phyloP scores from a whole-genome alignment of 1,284 basidiomycete genomes.

The Cryptococcus sp. region DNA sequence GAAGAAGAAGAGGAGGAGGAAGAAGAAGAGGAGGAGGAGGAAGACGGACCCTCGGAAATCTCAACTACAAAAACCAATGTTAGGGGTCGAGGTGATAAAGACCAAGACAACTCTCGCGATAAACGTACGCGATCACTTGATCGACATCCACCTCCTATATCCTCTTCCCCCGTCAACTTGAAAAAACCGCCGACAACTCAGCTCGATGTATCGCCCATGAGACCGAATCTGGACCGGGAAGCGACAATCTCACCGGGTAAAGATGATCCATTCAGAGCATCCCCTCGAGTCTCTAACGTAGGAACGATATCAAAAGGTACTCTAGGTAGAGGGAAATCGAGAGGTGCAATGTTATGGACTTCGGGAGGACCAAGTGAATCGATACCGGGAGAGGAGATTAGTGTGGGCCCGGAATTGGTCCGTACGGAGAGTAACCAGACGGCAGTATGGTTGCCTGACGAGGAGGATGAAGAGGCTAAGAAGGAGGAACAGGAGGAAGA shows the following conservation, averaged over 20 bases:
- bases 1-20: neutral
- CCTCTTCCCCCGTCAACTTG: neutral
- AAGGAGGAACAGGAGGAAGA: neutral
- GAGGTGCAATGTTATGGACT: conserved; percentile 30
- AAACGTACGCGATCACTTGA: conserved; percentile 11
- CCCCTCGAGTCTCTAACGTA: neutral
- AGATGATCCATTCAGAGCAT: neutral
- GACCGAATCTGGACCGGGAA: no score
- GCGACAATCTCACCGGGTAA: neutral
- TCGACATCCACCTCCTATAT: conserved; percentile 6
- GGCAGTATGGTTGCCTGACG: conserved; percentile 11
- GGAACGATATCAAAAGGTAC: conserved; percentile 12
- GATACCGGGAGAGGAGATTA: neutral
- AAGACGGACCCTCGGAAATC: neutral
- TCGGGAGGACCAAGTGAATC: conserved; percentile 1
- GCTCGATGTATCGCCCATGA: no score
- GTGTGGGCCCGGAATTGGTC: conserved; percentile 3
- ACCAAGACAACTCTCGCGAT: neutral
- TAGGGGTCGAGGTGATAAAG: neutral
- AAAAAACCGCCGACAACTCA: no score
- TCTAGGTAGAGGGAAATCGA: conserved; percentile 21
- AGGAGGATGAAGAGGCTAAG: conserved; percentile 1
- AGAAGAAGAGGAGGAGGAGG: neutral
- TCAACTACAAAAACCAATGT: no score
- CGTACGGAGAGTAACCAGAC: conserved; percentile 20